A percentile compares a stretch with the other conserved stretches of the same genome.
Conservation (phyloP, 768 basidiomycete genomes). For the Hebeloma cylindrosporum region DNA sequence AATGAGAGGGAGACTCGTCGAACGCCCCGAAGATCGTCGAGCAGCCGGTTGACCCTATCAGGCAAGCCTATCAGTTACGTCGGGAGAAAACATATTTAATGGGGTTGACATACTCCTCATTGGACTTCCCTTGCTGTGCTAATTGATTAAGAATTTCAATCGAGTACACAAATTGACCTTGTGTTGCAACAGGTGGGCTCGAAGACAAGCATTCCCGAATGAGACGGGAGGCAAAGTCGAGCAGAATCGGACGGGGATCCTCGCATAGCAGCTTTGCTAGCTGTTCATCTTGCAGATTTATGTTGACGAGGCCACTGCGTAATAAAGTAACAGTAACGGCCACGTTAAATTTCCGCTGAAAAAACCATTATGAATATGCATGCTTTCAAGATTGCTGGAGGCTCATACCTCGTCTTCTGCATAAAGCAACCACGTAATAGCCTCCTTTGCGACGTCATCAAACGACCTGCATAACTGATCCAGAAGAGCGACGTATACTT, state of each 20-base stretch:
- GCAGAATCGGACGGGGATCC: conserved; percentile 73
- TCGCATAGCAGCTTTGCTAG: conserved; percentile 81
- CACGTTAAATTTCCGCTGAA: conserved; percentile 92
- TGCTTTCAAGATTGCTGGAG: background rate
- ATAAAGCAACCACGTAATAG: conserved; percentile 93
- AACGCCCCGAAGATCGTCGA: conserved; percentile 80
- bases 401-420: conserved; percentile 88
- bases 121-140: conserved; percentile 71
- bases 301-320: conserved; percentile 76
- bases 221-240: conserved; percentile 80
- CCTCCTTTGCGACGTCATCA: conserved; percentile 94
- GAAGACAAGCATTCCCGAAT: conserved; percentile 84
- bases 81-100: conserved; percentile 3
- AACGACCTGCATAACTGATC: conserved; percentile 88
- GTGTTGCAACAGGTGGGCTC: conserved; percentile 78
- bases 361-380: conserved; percentile 12
- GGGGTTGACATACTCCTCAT: conserved; percentile 71
- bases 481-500: conserved; percentile 88
- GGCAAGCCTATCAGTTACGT: conserved; percentile 6
- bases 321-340: conserved; percentile 90
- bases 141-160: conserved; percentile 82
- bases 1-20: conserved; percentile 45
- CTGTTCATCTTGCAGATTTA: conserved; percentile 82
- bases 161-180: conserved; percentile 74
- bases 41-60: conserved; percentile 61